A percentile compares a stretch with the other conserved stretches of the same genome.
Conservation (phyloP, 345 rosid genomes). For the Citrus mangshanensis region DNA sequence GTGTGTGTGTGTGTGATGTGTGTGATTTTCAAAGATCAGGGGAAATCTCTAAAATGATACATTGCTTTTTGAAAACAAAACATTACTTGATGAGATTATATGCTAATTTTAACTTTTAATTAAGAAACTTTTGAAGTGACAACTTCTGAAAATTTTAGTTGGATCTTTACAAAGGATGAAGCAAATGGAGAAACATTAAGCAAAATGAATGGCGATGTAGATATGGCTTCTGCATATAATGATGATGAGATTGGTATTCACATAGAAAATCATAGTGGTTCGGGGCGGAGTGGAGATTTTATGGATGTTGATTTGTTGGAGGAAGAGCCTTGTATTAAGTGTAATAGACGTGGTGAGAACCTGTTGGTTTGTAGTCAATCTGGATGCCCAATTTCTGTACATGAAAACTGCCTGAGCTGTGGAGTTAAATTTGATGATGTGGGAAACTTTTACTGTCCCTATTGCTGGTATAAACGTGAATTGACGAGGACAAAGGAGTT, state of each 20-base stretch:
- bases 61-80: too few relatives aligned
- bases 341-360: slow-evolving; percentile 32
- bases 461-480: slow-evolving; percentile 54
- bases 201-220: neutral
- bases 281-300: slow-evolving; percentile 1
- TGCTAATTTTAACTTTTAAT: neutral
- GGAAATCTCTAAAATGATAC: neutral
- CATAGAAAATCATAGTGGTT: neutral
- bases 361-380: slow-evolving; percentile 34
- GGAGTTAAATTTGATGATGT: slow-evolving; percentile 37
- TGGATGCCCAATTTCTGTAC: slow-evolving; percentile 48
- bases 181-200: slow-evolving; percentile 1
- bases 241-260: neutral
- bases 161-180: slow-evolving; percentile 22
- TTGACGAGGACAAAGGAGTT: slow-evolving; percentile 19
- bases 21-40: neutral
- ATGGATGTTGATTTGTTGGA: slow-evolving; percentile 12
- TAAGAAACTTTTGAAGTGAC: neutral
- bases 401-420: slow-evolving; percentile 34
- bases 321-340: slow-evolving; percentile 28
- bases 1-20: neutral
- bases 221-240: neutral
- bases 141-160: neutral
- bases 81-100: too few relatives aligned
- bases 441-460: slow-evolving; percentile 66